A percentile compares a stretch with the other conserved stretches of the same genome.
Conservation (phyloP, 2,329 filamentous ascomycete genomes). For the Monilinia aucupariae region DNA sequence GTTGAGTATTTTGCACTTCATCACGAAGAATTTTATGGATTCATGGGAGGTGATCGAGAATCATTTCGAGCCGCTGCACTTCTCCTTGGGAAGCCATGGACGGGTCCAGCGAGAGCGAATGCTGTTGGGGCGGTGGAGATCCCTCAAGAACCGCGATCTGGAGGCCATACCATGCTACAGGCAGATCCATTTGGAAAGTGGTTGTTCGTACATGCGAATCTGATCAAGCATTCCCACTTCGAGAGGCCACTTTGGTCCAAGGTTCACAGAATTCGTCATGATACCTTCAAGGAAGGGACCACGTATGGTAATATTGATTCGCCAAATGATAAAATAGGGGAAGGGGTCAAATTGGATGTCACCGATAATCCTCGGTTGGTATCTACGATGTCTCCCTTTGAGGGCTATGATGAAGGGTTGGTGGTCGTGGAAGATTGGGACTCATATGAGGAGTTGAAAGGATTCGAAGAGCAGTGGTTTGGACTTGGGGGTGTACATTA, state of each 20-base stretch:
- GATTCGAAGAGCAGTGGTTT: conserved; percentile 25
- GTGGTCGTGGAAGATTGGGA: conserved; percentile 23
- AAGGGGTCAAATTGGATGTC: conserved; percentile 23
- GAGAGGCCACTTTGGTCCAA: conserved; percentile 19
- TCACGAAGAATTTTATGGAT: conserved; percentile 23
- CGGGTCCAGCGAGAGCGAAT: conserved; percentile 20
- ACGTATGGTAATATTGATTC: conserved; percentile 23
- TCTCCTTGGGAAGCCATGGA: conserved; percentile 20
- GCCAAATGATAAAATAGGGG: conserved; percentile 22
- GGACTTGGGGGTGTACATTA: conserved; percentile 23
- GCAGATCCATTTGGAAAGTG: conserved; percentile 22
- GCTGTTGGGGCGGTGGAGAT: conserved; percentile 14
- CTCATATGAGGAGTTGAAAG: conserved; percentile 23
- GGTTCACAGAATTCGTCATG: conserved; percentile 20
- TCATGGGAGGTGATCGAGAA: conserved; percentile 25
- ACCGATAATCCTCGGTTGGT: conserved; percentile 16
- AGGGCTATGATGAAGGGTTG: conserved; percentile 20
- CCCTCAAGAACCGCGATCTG: background rate
- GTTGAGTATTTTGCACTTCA: conserved; percentile 24
- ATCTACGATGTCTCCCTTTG: conserved; percentile 19
- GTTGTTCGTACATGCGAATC: conserved; percentile 27
- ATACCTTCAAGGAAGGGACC: conserved; percentile 18
- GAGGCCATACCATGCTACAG: conserved; percentile 27
- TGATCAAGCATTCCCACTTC: conserved; percentile 24
- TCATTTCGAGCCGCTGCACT: conserved; percentile 22